Evolutionary conservation across 768 basidiomycete species (phyloP), one percentile per base, ranked within the genome.

Genomic region (Naganishia vaughanmartiniae): DNA sequence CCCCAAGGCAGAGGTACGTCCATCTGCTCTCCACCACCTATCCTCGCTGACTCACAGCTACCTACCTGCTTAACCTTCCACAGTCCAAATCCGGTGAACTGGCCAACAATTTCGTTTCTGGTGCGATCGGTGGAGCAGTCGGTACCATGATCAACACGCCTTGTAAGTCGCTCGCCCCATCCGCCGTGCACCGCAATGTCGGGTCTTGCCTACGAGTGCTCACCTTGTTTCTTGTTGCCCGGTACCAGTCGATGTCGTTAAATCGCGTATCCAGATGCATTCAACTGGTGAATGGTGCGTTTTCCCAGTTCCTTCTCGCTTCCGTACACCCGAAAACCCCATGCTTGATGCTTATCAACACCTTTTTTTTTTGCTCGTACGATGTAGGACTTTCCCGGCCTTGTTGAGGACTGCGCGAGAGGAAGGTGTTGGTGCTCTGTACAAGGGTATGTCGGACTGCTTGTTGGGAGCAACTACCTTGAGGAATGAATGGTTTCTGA

Each of bases 131-230:
- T 74, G 95, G 95, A 26, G 78, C 78, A 60, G 76, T 82, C 70
- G 93, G 94, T 54, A 97, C 93, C 1, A 84, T 87, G 0, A 68
- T 99, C 65, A 99, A 98, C 83, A 98, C 96, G 1, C 96, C 96
- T 1, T 84, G 83, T 82, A 69, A 76, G 78, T n/a, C n/a, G n/a
- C n/a, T n/a, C n/a, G n/a, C n/a, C n/a, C n/a, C n/a, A n/a, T n/a
- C n/a, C n/a, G n/a, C n/a, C n/a, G n/a, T n/a, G n/a, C n/a, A n/a
- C n/a, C n/a, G n/a, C n/a, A n/a, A n/a, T n/a, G n/a, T n/a, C n/a
- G n/a, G n/a, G n/a, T n/a, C n/a, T n/a, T n/a, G n/a, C n/a, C n/a
- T n/a, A n/a, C n/a, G n/a, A 36, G 36, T 6, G 36, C 12, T 12
- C 12, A 36, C 34, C 17, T 15, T 31, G 9, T 58, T 28, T 34